Base-by-base conservation (phyloP, 805 yeast genomes). In the Candida cerambycidarum region DNA sequence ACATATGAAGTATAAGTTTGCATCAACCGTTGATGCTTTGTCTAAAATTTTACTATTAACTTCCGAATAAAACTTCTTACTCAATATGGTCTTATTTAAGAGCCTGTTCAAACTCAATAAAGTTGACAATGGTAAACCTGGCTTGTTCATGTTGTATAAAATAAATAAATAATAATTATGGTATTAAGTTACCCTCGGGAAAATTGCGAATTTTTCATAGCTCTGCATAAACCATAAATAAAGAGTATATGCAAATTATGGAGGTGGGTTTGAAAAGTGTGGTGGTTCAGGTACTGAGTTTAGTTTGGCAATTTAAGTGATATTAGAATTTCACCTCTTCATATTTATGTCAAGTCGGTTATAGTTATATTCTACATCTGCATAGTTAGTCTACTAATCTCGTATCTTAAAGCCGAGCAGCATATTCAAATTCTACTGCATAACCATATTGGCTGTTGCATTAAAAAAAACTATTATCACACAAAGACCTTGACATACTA, bases 1-100 rank as follows among this genome's bases (percentile, higher is more conserved):
- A 54, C 76, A 71, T 23, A 68, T 56, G 54, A 71, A 71, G 48
- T 71, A 71, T 31, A 71, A 52, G 33, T 60, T 65, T 4, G 65
- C 51, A 51, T 71, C 76, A 15, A 71, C 57, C 3, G 70, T 65
- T 8, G 69, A 37, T 1, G 66, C 40, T 16, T 52, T 55, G 29
- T 63, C 39, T 43, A 71, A 59, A 10, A 71, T 58, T 47, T 70
- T 69, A 41, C 67, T 71, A 44, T 60, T 65, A 46, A 71, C 60
- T 41, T 69, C 71, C 50, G 62, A 65, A 52, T 70, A 71, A 50
- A 71, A 67, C 35, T 66, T 62, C 25, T 68, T 57, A 44, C 64
- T 61, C 33, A 69, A 58, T 8, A 70, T 43, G 4, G 72, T 54
- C 44, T 62, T 65, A 32, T 57, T 60, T 39, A 70, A 47, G 4